Conservation (phyloP, 208 protist genomes). For the Crithidia expoeki region DNA sequence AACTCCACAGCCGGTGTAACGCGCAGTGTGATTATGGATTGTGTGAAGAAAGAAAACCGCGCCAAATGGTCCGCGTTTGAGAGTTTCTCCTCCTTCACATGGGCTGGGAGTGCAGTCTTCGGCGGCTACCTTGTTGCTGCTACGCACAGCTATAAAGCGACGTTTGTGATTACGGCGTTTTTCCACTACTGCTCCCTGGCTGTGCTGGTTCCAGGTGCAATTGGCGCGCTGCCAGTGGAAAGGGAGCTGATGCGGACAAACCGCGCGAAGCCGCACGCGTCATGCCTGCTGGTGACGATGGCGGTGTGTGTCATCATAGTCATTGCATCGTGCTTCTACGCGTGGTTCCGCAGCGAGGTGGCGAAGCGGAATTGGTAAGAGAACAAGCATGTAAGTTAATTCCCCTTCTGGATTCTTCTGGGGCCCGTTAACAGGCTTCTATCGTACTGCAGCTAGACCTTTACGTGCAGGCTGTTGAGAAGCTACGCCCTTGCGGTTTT, state of each 20-base stretch:
- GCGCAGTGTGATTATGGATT: conserved; percentile 73
- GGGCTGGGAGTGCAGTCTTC: conserved; percentile 58
- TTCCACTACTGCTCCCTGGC: conserved; percentile 47
- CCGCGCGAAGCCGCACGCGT: neutral
- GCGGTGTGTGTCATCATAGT: conserved; percentile 10
- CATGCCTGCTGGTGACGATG: conserved; percentile 12
- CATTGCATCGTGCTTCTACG: conserved; percentile 8
- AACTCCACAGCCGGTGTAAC: conserved; percentile 57
- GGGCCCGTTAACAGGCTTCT: too few relatives aligned
- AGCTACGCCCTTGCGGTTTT: too few relatives aligned
- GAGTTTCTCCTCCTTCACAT: conserved; percentile 66
- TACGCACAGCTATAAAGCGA: conserved; percentile 49
- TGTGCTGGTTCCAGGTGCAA: conserved; percentile 41
- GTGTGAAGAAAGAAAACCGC: conserved; percentile 40
- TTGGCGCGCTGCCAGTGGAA: conserved; percentile 37
- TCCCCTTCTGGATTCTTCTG: too few relatives aligned
- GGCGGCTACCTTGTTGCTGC: conserved; percentile 59
- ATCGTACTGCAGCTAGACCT: too few relatives aligned
- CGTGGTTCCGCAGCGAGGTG: conserved; percentile 14
- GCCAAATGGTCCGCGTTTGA: conserved; percentile 71
- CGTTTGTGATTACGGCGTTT: conserved; percentile 56
- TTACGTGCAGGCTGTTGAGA: too few relatives aligned
- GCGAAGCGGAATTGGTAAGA: conserved; percentile 8
- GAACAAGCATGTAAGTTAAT: neutral
- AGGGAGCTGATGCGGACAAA: conserved; percentile 27